phyloP scores from a whole-genome alignment of 1,139 yeast species.

The Geotrichum siamense region DNA sequence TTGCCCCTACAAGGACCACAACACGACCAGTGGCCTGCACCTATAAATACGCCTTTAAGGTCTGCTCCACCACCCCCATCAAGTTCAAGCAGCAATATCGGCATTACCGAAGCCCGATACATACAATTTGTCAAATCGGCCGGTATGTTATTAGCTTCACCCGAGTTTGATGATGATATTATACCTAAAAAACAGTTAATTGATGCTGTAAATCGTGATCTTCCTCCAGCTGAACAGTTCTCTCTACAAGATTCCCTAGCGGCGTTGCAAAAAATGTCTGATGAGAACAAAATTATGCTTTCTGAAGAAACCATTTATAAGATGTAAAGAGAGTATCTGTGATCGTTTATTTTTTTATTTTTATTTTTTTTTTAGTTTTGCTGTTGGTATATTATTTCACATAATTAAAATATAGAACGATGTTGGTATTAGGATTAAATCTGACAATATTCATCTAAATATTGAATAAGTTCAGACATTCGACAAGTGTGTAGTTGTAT shows the following conservation, averaged over 20 bases:
- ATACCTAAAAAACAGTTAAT: conserved; percentile 22
- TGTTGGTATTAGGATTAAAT: too few species aligned
- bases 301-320: conserved; percentile 24
- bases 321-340: too few species aligned
- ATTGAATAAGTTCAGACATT: too few species aligned
- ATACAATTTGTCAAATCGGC: conserved; percentile 29
- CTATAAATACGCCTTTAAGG: conserved; percentile 8
- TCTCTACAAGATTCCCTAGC: conserved; percentile 33
- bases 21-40: conserved; percentile 26
- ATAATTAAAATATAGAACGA: neutral
- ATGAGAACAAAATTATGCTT: conserved; percentile 34
- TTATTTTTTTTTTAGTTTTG: too few species aligned
- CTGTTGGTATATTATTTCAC: neutral
- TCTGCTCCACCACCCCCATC: conserved; percentile 3
- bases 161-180: conserved; percentile 28
- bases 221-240: conserved; percentile 35
- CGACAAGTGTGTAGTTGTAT: too few species aligned
- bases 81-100: conserved; percentile 21
- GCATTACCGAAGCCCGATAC: conserved; percentile 32
- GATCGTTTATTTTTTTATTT: too few species aligned
- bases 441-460: too few species aligned
- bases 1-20: conserved; percentile 21
- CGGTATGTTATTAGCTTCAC: conserved; percentile 32
- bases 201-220: conserved; percentile 28
- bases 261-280: conserved; percentile 34